A percentile compares a stretch with the other conserved stretches of the same genome.
Conservation (phyloP, 2,329 filamentous ascomycete species). For the Claviceps monticola region DNA sequence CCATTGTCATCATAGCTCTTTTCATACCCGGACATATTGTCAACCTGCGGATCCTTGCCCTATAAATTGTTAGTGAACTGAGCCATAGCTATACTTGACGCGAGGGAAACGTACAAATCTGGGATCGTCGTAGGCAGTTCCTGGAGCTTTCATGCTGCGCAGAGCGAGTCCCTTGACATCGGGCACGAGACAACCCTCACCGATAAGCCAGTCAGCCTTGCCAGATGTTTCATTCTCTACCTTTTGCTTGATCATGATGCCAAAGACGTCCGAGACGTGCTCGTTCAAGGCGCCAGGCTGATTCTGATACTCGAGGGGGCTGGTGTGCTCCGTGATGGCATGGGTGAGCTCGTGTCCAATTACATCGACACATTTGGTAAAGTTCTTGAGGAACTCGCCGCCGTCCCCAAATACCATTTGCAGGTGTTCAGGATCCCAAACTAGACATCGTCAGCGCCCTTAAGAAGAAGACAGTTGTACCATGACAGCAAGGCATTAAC, state of each 20-base stretch:
- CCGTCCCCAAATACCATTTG: conserved; percentile 46
- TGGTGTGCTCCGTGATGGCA: conserved; percentile 37
- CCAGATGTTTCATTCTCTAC: conserved; percentile 29
- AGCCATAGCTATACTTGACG: not conserved
- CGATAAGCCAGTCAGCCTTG: conserved; percentile 40
- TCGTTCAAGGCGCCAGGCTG: conserved; percentile 44
- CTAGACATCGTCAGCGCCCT: conserved; percentile 9
- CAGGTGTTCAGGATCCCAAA: conserved; percentile 33
- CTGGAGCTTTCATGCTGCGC: conserved; percentile 39
- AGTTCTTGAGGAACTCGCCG: conserved; percentile 35
- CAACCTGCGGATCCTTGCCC: conserved; percentile 40
- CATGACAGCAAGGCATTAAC: not conserved
- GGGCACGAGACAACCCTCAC: conserved; percentile 36
- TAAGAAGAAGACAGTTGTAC: not conserved
- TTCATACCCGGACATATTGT: conserved; percentile 30
- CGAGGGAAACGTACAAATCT: conserved; percentile 27
- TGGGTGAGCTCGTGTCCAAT: conserved; percentile 45
- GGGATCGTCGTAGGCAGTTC: conserved; percentile 38
- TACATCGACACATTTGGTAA: conserved; percentile 38
- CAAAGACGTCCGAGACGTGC: conserved; percentile 41
- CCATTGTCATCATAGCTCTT: conserved; percentile 31
- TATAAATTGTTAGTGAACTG: conserved; percentile 6
- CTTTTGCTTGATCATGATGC: conserved; percentile 43
- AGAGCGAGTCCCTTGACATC: conserved; percentile 36
- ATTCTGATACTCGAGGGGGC: conserved; percentile 33